These are phyloP conservation scores for Trichophyton simii DNA, from an alignment of 2,329 filamentous ascomycete species.

Conservation along the genomic window DNA sequence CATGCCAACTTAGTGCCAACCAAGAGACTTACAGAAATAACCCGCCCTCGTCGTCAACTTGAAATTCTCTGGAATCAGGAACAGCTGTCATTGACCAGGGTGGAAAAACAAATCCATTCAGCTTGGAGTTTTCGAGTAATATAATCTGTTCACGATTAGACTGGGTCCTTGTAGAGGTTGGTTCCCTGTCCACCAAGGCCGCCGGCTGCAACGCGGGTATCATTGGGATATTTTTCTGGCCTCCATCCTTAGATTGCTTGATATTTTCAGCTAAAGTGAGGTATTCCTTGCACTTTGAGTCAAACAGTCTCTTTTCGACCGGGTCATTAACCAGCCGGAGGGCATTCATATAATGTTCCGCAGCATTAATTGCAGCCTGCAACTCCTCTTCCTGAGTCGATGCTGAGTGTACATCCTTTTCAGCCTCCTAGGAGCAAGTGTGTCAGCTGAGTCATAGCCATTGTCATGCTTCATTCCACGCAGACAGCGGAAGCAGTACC, in stretches of 20 bases:
- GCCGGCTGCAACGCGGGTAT: constrained; percentile 14
- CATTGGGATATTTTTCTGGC: constrained; percentile 8
- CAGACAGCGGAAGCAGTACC: constrained; percentile 6
- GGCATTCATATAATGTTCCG: constrained; percentile 71
- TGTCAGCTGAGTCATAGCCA: not conserved
- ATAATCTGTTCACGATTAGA: constrained; percentile 64
- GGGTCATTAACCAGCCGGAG: constrained; percentile 45
- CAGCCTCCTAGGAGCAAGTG: constrained; percentile 10
- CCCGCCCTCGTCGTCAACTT: constrained; percentile 35
- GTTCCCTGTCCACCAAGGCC: constrained; percentile 30
- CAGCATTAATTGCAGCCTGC: constrained; percentile 60
- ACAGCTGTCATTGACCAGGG: constrained; percentile 55
- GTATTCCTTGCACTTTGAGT: constrained; percentile 55
- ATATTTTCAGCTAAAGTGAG: constrained; percentile 63
- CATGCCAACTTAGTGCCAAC: not conserved
- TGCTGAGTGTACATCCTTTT: constrained; percentile 32
- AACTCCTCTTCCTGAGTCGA: constrained; percentile 53
- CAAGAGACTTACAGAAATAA: constrained; percentile 48
- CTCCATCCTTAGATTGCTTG: constrained; percentile 38
- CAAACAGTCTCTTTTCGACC: constrained; percentile 54
- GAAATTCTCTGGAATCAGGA: constrained; percentile 51
- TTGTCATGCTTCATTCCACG: not conserved
- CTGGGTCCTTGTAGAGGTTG: constrained; percentile 46
- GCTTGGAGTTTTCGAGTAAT: constrained; percentile 59
- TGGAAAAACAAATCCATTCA: constrained; percentile 74